Conservation (phyloP, 306 rosid species). For the Casuarina equisetifolia region DNA sequence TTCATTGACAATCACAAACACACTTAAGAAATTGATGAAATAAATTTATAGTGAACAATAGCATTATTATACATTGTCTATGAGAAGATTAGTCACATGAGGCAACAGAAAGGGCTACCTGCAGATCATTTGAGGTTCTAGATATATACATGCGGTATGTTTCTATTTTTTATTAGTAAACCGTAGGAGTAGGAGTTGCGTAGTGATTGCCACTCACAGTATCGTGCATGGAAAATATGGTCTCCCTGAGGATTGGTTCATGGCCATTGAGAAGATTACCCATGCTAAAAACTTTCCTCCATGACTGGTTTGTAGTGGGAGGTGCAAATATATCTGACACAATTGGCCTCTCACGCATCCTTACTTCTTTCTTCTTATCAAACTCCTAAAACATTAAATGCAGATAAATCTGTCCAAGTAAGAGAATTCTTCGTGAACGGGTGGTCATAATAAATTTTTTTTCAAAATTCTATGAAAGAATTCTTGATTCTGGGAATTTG, state of each 20-base stretch:
- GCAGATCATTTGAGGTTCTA: conserved; percentile 88
- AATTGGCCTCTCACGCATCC: conserved; percentile 57
- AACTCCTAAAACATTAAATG: conserved; percentile 46
- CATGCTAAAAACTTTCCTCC: conserved; percentile 96
- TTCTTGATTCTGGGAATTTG: too few species aligned
- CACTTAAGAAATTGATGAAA: neutral
- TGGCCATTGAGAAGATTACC: conserved; percentile 99
- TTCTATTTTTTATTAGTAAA: conserved; percentile 63
- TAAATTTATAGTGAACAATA: conserved; percentile 11
- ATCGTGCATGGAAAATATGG: conserved; percentile 67
- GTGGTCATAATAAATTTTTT: neutral
- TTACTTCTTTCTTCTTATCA: conserved; percentile 60
- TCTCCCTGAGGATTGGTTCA: conserved; percentile 84
- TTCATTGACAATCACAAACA: neutral
- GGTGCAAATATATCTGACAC: conserved; percentile 75
- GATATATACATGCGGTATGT: conserved; percentile 83
- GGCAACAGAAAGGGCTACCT: conserved; percentile 83
- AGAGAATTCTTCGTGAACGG: neutral
- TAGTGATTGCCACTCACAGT: conserved; percentile 71
- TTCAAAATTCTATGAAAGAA: neutral
- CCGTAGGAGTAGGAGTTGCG: conserved; percentile 46
- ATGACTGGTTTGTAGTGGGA: conserved; percentile 89
- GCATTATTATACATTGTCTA: conserved; percentile 1
- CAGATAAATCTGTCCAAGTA: conserved; percentile 34
- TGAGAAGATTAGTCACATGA: conserved; percentile 73